These are phyloP conservation scores for Elaeis guineensis DNA, from an alignment of 176 grass and related monocot genomes.

Conservation along the genomic window DNA sequence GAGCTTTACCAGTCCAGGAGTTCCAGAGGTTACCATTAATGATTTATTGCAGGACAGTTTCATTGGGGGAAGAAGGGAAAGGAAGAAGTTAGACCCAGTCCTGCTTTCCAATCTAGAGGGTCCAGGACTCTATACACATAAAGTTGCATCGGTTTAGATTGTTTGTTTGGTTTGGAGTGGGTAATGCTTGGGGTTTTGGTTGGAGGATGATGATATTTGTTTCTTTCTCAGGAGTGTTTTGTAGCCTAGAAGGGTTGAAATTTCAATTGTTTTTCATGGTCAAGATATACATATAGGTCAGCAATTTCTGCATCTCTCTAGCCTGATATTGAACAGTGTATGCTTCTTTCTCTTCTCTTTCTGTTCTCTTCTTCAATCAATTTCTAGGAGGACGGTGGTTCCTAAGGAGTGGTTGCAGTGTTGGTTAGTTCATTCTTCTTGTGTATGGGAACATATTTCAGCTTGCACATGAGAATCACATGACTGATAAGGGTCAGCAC, in stretches of 20 bases:
- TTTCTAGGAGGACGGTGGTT: too few species aligned
- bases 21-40: conserved; percentile 66
- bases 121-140: conserved; percentile 37
- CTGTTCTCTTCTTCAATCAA: too few species aligned
- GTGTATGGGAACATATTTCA: too few species aligned
- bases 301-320: too few species aligned
- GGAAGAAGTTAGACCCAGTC: conserved; percentile 21
- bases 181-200: conserved; percentile 29
- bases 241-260: conserved; percentile 19
- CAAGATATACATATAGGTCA: too few species aligned
- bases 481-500: too few species aligned
- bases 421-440: too few species aligned
- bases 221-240: conserved; percentile 5
- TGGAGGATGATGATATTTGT: conserved; percentile 30
- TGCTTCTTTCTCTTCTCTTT: too few species aligned
- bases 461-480: too few species aligned
- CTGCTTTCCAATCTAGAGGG: conserved; percentile 30
- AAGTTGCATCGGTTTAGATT: conserved; percentile 26
- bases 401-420: too few species aligned
- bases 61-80: conserved; percentile 5
- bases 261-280: not conserved
- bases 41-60: conserved; percentile 23
- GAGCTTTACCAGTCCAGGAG: conserved; percentile 5
- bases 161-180: conserved; percentile 17
- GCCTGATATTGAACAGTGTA: too few species aligned